A percentile compares a stretch with the other conserved stretches of the same genome.
phyloP scores from a whole-genome alignment of 164 flowering plant species.

The Amborella trichopoda region DNA sequence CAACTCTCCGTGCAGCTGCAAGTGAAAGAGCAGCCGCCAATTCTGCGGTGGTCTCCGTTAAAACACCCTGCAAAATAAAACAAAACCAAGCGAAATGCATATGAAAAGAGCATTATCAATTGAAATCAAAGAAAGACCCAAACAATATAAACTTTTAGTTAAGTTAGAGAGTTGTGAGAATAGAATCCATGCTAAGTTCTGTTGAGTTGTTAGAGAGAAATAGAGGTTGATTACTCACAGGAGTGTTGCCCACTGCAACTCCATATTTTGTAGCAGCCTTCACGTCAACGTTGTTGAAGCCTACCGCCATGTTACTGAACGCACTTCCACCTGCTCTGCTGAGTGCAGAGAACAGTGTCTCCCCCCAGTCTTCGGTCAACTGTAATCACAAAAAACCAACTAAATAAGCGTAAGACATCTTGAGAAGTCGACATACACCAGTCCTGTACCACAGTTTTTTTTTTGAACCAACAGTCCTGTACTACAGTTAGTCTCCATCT shows the following conservation, averaged over 20 bases:
- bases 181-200: too few relatives aligned
- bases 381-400: too few relatives aligned
- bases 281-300: conserved; percentile 92
- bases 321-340: conserved; percentile 92
- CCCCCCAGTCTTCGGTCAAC: conserved; percentile 98
- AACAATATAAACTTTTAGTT: too few relatives aligned
- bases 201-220: not conserved
- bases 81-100: not conserved
- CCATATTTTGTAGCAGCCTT: conserved; percentile 80
- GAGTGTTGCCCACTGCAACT: conserved; percentile 92
- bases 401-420: too few relatives aligned
- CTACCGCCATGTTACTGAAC: conserved; percentile 97
- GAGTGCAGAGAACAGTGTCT: conserved; percentile 75
- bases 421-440: too few relatives aligned
- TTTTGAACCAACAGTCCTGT: too few relatives aligned
- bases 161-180: too few relatives aligned
- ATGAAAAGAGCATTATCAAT: too few relatives aligned
- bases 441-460: too few relatives aligned
- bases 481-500: too few relatives aligned
- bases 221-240: conserved; percentile 32
- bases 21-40: conserved; percentile 85
- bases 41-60: conserved; percentile 96
- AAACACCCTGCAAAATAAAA: conserved; percentile 53
- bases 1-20: conserved; percentile 83
- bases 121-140: too few relatives aligned